Evolutionary conservation across 129 eudicot species (phyloP).

Genomic region (Artemisia annua): DNA sequence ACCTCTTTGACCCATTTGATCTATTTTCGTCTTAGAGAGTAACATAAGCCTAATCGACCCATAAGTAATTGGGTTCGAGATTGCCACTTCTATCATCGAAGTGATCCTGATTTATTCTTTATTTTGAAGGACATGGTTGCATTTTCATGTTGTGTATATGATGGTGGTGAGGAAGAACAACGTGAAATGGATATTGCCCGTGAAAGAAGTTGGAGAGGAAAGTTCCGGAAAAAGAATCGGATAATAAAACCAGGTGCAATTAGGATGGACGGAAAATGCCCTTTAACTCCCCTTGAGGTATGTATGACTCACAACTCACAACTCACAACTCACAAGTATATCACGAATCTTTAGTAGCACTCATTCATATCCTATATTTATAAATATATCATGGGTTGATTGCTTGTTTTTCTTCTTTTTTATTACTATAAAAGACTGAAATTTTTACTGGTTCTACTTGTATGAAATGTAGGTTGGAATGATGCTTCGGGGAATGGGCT

Average conservation of each 20-base stretch:
- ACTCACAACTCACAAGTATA: not conserved
- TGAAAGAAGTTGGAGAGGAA: constrained; percentile 99
- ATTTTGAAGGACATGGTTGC: constrained; percentile 95
- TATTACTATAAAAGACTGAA: constrained; percentile 10
- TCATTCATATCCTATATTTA: not conserved
- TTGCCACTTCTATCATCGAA: too few species aligned
- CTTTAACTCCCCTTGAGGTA: constrained; percentile 98
- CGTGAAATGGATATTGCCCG: constrained; percentile 95
- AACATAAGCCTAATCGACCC: too few species aligned
- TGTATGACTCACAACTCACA: not conserved
- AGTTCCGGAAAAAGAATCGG: constrained; percentile 84
- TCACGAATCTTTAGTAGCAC: not conserved
- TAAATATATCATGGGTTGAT: not conserved
- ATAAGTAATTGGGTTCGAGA: too few species aligned
- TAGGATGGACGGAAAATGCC: constrained; percentile 96
- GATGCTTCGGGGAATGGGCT: constrained; percentile 99
- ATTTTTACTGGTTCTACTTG: not conserved
- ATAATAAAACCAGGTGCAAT: constrained; percentile 93
- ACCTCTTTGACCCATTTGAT: too few species aligned
- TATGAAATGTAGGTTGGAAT: constrained; percentile 81
- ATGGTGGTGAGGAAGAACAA: constrained; percentile 99
- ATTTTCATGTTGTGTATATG: constrained; percentile 94
- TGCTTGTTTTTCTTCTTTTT: not conserved
- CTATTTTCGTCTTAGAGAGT: not conserved
- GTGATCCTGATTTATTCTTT: constrained; percentile 3